Evolutionary conservation across 495 filamentous ascomycete genomes (phyloP), one percentile per base, ranked within the genome.

Genomic region (Penicillium macrosclerotiorum): DNA sequence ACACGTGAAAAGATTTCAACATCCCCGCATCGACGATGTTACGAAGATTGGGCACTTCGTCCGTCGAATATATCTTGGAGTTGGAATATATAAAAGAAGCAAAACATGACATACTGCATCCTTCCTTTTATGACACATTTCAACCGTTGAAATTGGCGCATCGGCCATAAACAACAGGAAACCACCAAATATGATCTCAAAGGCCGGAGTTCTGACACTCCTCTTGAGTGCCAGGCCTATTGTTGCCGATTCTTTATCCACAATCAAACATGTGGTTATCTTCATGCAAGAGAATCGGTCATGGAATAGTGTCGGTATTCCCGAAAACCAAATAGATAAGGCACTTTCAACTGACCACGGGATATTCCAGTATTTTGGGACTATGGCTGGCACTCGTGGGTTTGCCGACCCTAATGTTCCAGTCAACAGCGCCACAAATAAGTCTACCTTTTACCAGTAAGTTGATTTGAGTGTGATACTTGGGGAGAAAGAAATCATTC

Each of bases 331-430:
- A n/a, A 7, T 19, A 38, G 11, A 22, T 20, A 12, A 35, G 13
- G 45, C 53, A 6, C n/a, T n/a, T n/a, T n/a, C n/a, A n/a, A n/a
- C n/a, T n/a, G n/a, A n/a, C n/a, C n/a, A 57, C 9, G n/a, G 4
- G 30, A 18, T 13, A 4, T 13, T 9, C 8, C 26, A 77, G 60
- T 78, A 80, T 51, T 78, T 77, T 42, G 76, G 76, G 5, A 73
- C 75, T 1, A 78, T 81, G 76, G 67, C 76, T 8, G 77, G 77
- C 22, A 70, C 77, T 18, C 71, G 77, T 34, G 77, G 77, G 5
- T 81, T 79, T 54, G 69, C 68, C 24, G 77, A 81, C 40, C 76
- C 77, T 8, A 81, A 81, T 49, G 73, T 77, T 2, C 76, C 79
- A 49, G 62, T 79, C 25, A 79, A 78, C 32, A 6, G 48, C 9